Base-by-base conservation (phyloP, 1,284 basidiomycete species). In the Ganoderma sinense region DNA sequence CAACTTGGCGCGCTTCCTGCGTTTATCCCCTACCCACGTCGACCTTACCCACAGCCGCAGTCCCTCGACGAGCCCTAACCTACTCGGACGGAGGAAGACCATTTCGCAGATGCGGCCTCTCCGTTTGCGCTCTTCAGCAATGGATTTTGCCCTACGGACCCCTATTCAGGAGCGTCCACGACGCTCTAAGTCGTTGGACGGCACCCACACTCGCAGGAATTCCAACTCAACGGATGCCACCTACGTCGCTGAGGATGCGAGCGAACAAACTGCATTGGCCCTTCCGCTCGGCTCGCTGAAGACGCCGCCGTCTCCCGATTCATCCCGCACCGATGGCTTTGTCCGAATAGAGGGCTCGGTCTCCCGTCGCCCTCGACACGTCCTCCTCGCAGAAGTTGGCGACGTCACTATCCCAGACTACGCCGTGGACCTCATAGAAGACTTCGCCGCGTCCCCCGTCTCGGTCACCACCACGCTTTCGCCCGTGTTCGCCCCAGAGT, bases 401-500 rank as follows among this genome's bases (percentile, higher is more conserved):
- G 69, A 75, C 40, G 68, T 76, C 18, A 16, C 63, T 5, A 59
- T 78, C 13, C 78, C 78, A 0, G 71, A 68, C 13, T 78, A 78
- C 67, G 78, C 75, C 4, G 51, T 74, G 41, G 68, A 74, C 48
- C 74, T 78, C 16, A 70, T 78, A 18, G 75, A 78, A 48, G 74
- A 73, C 40, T 69, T 78, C 48, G 73, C 69, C 55, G 62, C 75
- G 5, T 69, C 70, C 20, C 59, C 59, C 5, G 39, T 61, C 58
- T 66, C 69, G 20, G 62, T 74, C 18, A 74, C 75, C 53, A 66
- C 78, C 33, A 67, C 74, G 1, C 72, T 76, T 14, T 56, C 65
- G 8, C 29, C 43, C 29, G 62, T 65, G 29, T 56, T 56, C 29
- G 16, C 53, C 29, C 13, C n/a, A 10, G 23, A 51, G n/a, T 51